Evolutionary conservation across 2,329 filamentous ascomycete species (phyloP).

Genomic region (Xylariales sp.): DNA sequence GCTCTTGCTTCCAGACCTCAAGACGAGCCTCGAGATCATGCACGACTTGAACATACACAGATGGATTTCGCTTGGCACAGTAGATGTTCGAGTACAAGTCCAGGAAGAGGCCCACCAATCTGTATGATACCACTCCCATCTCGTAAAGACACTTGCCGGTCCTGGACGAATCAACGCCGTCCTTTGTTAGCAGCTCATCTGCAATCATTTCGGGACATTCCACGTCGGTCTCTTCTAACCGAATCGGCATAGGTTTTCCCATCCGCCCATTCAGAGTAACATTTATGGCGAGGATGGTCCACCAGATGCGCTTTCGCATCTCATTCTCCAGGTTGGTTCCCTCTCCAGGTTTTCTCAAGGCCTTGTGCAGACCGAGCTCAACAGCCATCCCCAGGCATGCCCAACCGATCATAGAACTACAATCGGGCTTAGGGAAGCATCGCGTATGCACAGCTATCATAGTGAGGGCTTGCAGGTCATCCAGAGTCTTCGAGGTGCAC

Average conservation of each 20-base stretch:
- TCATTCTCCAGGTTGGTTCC: constrained; percentile 63
- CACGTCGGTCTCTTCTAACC: constrained; percentile 71
- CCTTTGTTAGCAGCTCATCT: constrained; percentile 65
- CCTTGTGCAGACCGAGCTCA: constrained; percentile 71
- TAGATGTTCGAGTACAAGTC: constrained; percentile 78
- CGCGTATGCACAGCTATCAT: constrained; percentile 70
- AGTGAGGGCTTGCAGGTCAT: constrained; percentile 68
- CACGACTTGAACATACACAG: constrained; percentile 60
- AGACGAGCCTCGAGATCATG: constrained; percentile 62
- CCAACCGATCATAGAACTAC: constrained; percentile 64
- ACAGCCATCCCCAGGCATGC: constrained; percentile 65
- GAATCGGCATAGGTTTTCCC: constrained; percentile 71
- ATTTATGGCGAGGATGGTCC: constrained; percentile 63
- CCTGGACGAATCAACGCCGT: constrained; percentile 53
- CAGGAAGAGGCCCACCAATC: constrained; percentile 61
- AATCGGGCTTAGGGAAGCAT: constrained; percentile 74
- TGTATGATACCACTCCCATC: constrained; percentile 62
- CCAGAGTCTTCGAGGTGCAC: constrained; percentile 54
- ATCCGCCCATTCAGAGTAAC: constrained; percentile 70
- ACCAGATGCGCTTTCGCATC: constrained; percentile 74
- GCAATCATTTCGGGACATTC: constrained; percentile 69
- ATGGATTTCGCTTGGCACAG: constrained; percentile 58
- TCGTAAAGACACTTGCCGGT: constrained; percentile 61
- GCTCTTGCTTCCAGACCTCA: constrained; percentile 55
- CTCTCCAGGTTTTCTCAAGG: constrained; percentile 47